A percentile compares a stretch with the other conserved stretches of the same genome.
These are phyloP conservation scores for Mesembryanthemum crystallinum DNA, from an alignment of 148 eudicot genomes.

Conservation along the genomic window DNA sequence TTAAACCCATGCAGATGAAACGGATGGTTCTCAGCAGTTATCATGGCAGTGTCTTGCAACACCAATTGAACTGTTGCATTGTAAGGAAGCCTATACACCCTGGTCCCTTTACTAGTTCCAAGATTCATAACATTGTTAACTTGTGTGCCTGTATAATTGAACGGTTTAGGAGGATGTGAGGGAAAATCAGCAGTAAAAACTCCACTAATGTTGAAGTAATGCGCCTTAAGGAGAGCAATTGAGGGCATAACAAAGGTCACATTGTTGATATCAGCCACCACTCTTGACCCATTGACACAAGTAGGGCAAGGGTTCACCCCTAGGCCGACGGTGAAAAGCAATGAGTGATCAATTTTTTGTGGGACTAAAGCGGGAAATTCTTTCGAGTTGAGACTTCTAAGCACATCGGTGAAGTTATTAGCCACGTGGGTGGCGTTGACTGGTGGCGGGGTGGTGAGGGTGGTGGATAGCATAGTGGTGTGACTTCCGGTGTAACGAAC, in stretches of 20 bases:
- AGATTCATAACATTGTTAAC: slow-evolving; percentile 18
- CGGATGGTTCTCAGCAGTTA: slow-evolving; percentile 48
- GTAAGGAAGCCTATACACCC: slow-evolving; percentile 42
- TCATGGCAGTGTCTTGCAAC: slow-evolving; percentile 48
- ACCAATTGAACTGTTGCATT: slow-evolving; percentile 48
- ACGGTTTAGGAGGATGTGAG: slow-evolving; percentile 33
- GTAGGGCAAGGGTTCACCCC: slow-evolving; percentile 47
- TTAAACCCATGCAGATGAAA: slow-evolving; percentile 54
- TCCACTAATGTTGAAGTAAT: slow-evolving; percentile 42
- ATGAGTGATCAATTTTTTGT: slow-evolving; percentile 37
- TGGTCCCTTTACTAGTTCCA: slow-evolving; percentile 40
- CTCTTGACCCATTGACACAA: slow-evolving; percentile 41
- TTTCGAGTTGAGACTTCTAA: slow-evolving; percentile 48
- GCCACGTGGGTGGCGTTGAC: slow-evolving; percentile 42
- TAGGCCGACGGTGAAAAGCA: slow-evolving; percentile 47
- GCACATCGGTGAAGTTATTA: slow-evolving; percentile 35
- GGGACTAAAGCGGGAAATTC: slow-evolving; percentile 50
- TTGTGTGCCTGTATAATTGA: slow-evolving; percentile 42
- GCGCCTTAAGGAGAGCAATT: slow-evolving; percentile 52
- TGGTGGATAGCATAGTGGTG: slow-evolving; percentile 18
- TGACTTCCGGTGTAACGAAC: slow-evolving; percentile 37
- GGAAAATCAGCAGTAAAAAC: slow-evolving; percentile 65
- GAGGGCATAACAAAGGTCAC: slow-evolving; percentile 56
- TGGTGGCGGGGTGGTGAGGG: slow-evolving; percentile 44
- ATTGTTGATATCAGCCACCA: slow-evolving; percentile 56